These are phyloP conservation scores for Fusarium sterilihyphosum DNA, from an alignment of 2,329 filamentous ascomycete genomes.

Conservation along the genomic window DNA sequence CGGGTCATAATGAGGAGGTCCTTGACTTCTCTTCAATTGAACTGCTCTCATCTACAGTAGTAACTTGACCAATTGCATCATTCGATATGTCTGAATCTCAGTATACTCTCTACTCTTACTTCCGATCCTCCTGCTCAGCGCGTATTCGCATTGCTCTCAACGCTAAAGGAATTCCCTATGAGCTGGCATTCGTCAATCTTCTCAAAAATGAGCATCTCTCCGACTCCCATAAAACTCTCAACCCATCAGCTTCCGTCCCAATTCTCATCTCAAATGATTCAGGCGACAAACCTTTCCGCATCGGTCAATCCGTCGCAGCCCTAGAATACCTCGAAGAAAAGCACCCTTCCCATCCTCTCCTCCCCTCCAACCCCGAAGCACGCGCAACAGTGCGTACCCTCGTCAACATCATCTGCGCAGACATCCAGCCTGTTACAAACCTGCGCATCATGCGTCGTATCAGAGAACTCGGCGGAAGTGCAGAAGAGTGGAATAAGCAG, in stretches of 20 bases:
- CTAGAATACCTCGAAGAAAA: slow-evolving; percentile 71
- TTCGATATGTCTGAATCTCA: slow-evolving; percentile 33
- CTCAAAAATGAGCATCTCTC: slow-evolving; percentile 62
- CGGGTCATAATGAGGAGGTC: accelerated
- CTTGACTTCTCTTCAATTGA: accelerated
- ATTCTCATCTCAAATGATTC: slow-evolving; percentile 56
- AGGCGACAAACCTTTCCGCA: slow-evolving; percentile 48
- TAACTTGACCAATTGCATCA: accelerated
- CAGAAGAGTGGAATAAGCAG: slow-evolving; percentile 61
- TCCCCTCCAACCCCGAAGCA: slow-evolving; percentile 56
- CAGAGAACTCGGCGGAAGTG: slow-evolving; percentile 53
- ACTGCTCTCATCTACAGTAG: too few relatives aligned
- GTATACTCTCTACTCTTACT: slow-evolving; percentile 67
- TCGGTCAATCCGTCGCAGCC: slow-evolving; percentile 67
- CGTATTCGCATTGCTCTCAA: slow-evolving; percentile 69
- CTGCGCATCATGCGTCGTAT: slow-evolving; percentile 62
- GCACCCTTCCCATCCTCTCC: slow-evolving; percentile 54
- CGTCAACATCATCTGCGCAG: slow-evolving; percentile 62
- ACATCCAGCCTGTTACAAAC: slow-evolving; percentile 71
- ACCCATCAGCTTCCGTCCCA: slow-evolving; percentile 65
- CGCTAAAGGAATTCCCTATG: slow-evolving; percentile 62
- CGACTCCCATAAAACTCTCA: slow-evolving; percentile 56
- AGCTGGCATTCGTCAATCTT: slow-evolving; percentile 61
- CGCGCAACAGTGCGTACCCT: slow-evolving; percentile 65
- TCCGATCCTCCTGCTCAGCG: slow-evolving; percentile 70